phyloP scores from a whole-genome alignment of 192 early-diverging fungal species.

The Backusella australiensis region DNA sequence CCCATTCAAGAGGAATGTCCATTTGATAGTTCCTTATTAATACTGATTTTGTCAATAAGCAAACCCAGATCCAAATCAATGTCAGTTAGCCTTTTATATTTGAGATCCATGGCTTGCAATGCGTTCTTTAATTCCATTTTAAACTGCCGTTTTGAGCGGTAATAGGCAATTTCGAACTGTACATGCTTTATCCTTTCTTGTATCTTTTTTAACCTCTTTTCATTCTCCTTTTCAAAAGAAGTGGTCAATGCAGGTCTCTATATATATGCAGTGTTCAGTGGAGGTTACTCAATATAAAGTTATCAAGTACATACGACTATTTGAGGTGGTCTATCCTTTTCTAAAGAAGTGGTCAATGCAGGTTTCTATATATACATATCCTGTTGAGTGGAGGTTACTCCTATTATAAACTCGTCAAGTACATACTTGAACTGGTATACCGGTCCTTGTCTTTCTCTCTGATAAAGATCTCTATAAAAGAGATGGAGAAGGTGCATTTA shows the following conservation, averaged over 20 bases:
- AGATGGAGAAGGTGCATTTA: not conserved
- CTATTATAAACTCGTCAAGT: too few relatives aligned
- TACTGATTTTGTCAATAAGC: not conserved
- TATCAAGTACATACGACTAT: too few relatives aligned
- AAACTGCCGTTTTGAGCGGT: not conserved
- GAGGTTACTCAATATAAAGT: too few relatives aligned
- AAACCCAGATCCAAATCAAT: not conserved
- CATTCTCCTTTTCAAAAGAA: not conserved
- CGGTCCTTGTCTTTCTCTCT: not conserved
- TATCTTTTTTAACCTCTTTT: not conserved
- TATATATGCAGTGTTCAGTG: too few relatives aligned
- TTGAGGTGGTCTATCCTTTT: not conserved
- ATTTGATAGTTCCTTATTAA: not conserved
- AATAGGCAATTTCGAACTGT: not conserved
- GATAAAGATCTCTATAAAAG: not conserved
- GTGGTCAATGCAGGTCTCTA: not conserved
- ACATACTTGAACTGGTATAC: not conserved
- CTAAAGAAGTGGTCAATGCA: not conserved
- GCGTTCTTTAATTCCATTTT: not conserved
- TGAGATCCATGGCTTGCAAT: not conserved
- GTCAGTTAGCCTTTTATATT: not conserved
- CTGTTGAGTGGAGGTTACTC: too few relatives aligned
- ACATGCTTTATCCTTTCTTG: not conserved
- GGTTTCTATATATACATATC: not conserved
- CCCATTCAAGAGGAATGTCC: too few relatives aligned